These are phyloP conservation scores for Vitis amurensis DNA, from an alignment of 164 flowering plant species.

Conservation along the genomic window DNA sequence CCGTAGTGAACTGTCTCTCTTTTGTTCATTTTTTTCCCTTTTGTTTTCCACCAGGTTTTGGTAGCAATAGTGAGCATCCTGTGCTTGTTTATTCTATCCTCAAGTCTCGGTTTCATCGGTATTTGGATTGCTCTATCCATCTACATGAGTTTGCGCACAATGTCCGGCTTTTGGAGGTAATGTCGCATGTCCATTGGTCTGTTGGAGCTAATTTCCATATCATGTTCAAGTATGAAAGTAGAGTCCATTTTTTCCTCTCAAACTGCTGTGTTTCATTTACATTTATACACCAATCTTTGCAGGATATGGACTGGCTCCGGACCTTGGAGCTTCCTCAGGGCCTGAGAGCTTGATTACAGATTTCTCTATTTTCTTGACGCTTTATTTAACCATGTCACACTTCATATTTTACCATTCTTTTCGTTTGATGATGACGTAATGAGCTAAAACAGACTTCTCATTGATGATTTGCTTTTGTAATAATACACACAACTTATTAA, in stretches of 20 bases:
- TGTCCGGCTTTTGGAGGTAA: slow-evolving; percentile 27
- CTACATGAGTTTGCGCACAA: slow-evolving; percentile 19
- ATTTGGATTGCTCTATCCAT: slow-evolving; percentile 28
- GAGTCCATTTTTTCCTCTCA: background rate
- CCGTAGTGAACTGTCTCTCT: no score
- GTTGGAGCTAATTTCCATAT: no score
- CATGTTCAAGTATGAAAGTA: no score
- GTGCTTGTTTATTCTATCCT: slow-evolving; percentile 11
- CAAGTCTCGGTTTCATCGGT: slow-evolving; percentile 22
- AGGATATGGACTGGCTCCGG: slow-evolving; percentile 50
- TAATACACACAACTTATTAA: no score
- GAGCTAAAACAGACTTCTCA: no score
- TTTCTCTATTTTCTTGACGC: no score
- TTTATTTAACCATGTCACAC: no score
- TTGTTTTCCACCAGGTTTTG: slow-evolving; percentile 12
- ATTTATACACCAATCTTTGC: slow-evolving; percentile 9
- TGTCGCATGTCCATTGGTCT: no score
- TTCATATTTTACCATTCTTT: no score
- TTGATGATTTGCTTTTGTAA: no score
- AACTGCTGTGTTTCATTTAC: background rate
- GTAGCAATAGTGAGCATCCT: slow-evolving; percentile 20
- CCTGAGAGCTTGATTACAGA: slow-evolving; percentile 5
- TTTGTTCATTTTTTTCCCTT: background rate
- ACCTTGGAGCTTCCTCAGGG: slow-evolving; percentile 49
- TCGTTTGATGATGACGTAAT: no score